phyloP scores from a whole-genome alignment of 495 filamentous ascomycete species.

The Tuber magnatum region DNA sequence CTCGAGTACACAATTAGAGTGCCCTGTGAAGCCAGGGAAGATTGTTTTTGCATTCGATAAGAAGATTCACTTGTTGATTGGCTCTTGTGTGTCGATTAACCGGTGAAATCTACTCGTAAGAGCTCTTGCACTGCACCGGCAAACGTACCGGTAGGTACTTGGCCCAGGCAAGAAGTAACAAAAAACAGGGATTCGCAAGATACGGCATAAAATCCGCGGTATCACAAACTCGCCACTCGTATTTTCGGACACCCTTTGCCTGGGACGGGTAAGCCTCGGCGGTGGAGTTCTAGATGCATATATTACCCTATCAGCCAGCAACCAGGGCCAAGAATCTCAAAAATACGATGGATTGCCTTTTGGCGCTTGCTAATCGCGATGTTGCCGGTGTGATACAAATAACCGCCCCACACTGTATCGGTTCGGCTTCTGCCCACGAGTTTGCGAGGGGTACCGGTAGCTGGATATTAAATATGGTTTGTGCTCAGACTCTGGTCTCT shows the following conservation, averaged over 20 bases:
- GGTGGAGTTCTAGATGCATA: not conserved
- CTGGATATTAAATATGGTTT: not conserved
- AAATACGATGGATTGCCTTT: not conserved
- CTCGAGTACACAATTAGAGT: not conserved
- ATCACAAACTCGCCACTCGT: too few species aligned
- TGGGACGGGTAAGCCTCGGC: not conserved
- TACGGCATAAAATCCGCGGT: too few species aligned
- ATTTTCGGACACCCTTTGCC: too few species aligned
- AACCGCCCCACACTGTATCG: not conserved
- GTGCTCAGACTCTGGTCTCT: not conserved
- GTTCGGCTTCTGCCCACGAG: not conserved
- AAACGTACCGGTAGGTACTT: too few species aligned
- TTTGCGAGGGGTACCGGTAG: not conserved
- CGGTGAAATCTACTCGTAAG: not conserved
- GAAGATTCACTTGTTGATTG: not conserved
- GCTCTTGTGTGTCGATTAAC: not conserved
- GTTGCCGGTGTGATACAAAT: not conserved
- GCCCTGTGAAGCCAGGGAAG: not conserved
- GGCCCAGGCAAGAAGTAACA: too few species aligned
- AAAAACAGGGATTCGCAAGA: too few species aligned
- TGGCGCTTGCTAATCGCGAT: not conserved
- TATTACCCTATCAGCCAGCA: not conserved
- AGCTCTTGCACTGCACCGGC: not conserved
- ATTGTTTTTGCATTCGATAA: not conserved
- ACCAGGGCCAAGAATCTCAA: not conserved